These are phyloP conservation scores for Trichoderma sp. DNA, from an alignment of 2,329 filamentous ascomycete species.

Conservation along the genomic window DNA sequence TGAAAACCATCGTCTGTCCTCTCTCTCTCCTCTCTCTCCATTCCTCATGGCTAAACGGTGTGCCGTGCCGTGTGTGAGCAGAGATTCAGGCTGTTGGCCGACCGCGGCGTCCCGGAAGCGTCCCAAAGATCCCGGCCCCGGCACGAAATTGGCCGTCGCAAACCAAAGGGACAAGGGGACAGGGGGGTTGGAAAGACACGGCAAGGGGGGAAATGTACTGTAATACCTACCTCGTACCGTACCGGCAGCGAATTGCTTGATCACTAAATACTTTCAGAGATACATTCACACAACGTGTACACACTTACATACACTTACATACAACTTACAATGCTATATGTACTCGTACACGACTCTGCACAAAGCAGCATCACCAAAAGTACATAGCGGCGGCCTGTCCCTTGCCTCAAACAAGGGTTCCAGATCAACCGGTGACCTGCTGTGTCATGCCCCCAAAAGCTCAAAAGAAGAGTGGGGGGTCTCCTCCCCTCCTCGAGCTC, in stretches of 20 bases:
- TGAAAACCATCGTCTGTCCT: too few species aligned
- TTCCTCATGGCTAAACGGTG: too few species aligned
- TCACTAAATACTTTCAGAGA: not conserved
- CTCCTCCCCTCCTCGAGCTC: not conserved
- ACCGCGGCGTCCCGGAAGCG: slow-evolving; percentile 10
- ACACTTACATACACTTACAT: too few species aligned
- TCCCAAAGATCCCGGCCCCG: slow-evolving; percentile 22
- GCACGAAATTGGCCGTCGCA: slow-evolving; percentile 13
- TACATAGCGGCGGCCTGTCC: slow-evolving; percentile 14
- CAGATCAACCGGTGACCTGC: slow-evolving; percentile 19
- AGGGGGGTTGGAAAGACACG: too few species aligned
- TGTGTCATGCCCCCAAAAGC: slow-evolving; percentile 13
- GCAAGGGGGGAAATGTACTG: too few species aligned
- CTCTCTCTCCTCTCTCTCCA: too few species aligned
- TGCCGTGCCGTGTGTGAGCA: slow-evolving; percentile 5
- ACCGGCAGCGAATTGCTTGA: not conserved
- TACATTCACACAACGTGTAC: too few species aligned
- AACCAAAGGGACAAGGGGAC: not conserved
- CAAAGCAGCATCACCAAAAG: not conserved
- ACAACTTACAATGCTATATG: too few species aligned
- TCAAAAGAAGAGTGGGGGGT: not conserved
- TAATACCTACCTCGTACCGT: not conserved
- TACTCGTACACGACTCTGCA: not conserved
- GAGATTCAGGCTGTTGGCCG: not conserved
- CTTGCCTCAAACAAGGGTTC: slow-evolving; percentile 18